A percentile compares a stretch with the other conserved stretches of the same genome.
These are phyloP conservation scores for Coemansia sp. DNA, from an alignment of 192 early-diverging fungal species.

Conservation along the genomic window DNA sequence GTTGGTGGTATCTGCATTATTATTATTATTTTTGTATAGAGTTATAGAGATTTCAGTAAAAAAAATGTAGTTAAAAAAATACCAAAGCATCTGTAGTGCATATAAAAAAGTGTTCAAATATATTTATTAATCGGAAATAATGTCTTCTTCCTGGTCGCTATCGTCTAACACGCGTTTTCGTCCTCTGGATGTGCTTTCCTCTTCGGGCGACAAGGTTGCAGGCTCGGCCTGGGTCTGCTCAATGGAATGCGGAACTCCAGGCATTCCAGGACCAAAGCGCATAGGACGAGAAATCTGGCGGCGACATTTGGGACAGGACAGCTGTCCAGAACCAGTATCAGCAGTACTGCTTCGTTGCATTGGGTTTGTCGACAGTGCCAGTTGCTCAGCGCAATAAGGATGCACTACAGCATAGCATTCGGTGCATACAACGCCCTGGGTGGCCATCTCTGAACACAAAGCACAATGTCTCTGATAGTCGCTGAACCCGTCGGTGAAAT, in stretches of 20 bases:
- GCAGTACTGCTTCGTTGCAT: too few species aligned
- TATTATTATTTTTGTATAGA: too few species aligned
- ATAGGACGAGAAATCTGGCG: constrained; percentile 10
- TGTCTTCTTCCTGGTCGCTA: background rate
- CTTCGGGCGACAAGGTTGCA: background rate
- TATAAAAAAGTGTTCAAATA: background rate
- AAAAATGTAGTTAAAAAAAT: too few species aligned
- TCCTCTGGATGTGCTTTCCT: background rate
- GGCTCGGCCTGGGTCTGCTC: constrained; percentile 7
- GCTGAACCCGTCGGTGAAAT: constrained; percentile 21
- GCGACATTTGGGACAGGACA: constrained; percentile 29
- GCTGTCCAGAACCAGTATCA: background rate
- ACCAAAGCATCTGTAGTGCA: too few species aligned
- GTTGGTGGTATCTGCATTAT: too few species aligned
- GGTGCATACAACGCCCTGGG: constrained; percentile 22
- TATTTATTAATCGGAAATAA: background rate
- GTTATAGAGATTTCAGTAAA: too few species aligned
- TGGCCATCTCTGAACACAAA: constrained; percentile 41
- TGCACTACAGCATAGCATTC: constrained; percentile 25
- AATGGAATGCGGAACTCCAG: constrained; percentile 15
- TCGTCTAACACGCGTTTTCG: background rate
- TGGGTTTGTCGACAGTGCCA: constrained; percentile 4
- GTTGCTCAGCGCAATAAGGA: constrained; percentile 33
- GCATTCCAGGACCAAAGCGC: constrained; percentile 31
- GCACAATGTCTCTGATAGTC: constrained; percentile 33